Percentiles rank a stretch among this genome's conserved stretches.
Conservation (phyloP, 176 grass and related monocot species). For the Thalia dealbata region DNA sequence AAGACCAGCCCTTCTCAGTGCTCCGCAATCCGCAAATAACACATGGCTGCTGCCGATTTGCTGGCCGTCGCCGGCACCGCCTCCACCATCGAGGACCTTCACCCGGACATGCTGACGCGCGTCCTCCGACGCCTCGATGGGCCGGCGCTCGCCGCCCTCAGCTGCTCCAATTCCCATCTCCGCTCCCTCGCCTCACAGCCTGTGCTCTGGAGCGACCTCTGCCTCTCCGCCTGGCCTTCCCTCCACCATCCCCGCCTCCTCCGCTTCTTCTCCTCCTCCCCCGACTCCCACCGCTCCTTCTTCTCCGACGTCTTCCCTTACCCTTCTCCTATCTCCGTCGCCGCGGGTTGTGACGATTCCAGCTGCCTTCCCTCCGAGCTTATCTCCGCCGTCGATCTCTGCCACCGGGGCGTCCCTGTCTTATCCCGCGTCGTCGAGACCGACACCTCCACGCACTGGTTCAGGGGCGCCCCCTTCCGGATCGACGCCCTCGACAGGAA, state of each 20-base stretch:
- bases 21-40: too few relatives aligned
- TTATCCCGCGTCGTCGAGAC: conserved; percentile 59
- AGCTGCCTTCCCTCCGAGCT: conserved; percentile 26
- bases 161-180: conserved; percentile 44
- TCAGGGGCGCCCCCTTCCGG: conserved; percentile 60
- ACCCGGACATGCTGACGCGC: conserved; percentile 43
- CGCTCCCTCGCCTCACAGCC: conserved; percentile 37
- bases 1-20: too few relatives aligned
- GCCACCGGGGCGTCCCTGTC: conserved; percentile 30
- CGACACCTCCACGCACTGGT: conserved; percentile 48
- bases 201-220: conserved; percentile 50
- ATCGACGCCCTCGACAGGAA: conserved; percentile 57
- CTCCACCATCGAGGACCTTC: conserved; percentile 53
- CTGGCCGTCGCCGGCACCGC: neutral
- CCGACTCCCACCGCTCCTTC: conserved; percentile 27
- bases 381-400: conserved; percentile 70
- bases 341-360: neutral
- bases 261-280: neutral
- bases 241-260: conserved; percentile 17
- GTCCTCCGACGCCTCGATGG: conserved; percentile 56
- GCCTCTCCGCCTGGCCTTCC: conserved; percentile 62
- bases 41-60: neutral
- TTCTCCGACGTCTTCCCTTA: conserved; percentile 74
- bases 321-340: conserved; percentile 19
- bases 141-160: conserved; percentile 47